Evolutionary conservation across 1,284 basidiomycete species (phyloP).

Genomic region (Cutaneotrichosporon sp.): DNA sequence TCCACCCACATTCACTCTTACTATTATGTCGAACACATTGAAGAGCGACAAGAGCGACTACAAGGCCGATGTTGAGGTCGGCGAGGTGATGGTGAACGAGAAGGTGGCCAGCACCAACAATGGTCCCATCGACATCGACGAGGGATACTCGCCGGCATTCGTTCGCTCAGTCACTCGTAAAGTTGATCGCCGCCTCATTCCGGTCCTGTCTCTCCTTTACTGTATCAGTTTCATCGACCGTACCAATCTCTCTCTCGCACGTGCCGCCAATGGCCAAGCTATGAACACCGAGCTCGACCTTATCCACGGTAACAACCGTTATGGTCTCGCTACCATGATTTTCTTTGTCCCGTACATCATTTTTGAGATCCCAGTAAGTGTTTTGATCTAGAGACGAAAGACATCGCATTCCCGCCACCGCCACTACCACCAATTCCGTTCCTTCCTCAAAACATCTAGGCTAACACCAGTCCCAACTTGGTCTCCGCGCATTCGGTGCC

Average conservation of each 20-base stretch:
- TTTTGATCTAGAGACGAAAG: background rate
- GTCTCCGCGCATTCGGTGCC: constrained; percentile 29
- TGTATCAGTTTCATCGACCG: constrained; percentile 33
- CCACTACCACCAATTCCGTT: background rate
- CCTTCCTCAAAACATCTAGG: background rate
- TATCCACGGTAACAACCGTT: constrained; percentile 45
- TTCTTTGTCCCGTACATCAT: constrained; percentile 53
- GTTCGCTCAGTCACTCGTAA: constrained; percentile 17
- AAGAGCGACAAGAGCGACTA: background rate
- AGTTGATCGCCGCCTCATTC: constrained; percentile 25
- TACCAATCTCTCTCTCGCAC: constrained; percentile 44
- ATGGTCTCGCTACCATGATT: constrained; percentile 45
- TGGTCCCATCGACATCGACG: constrained; percentile 16
- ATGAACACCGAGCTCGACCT: constrained; percentile 39
- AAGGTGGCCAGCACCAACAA: constrained; percentile 8
- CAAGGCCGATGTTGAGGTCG: constrained; percentile 3
- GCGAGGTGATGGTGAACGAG: background rate
- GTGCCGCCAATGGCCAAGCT: constrained; percentile 21
- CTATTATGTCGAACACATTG: background rate
- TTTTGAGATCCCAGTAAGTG: constrained; percentile 37
- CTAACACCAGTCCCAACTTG: constrained; percentile 21
- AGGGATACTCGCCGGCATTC: constrained; percentile 15
- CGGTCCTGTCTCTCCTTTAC: constrained; percentile 23
- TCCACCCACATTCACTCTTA: background rate
- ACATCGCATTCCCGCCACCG: background rate